Base-by-base conservation (phyloP, 495 filamentous ascomycete species). In the Penicillium longicatenatum region DNA sequence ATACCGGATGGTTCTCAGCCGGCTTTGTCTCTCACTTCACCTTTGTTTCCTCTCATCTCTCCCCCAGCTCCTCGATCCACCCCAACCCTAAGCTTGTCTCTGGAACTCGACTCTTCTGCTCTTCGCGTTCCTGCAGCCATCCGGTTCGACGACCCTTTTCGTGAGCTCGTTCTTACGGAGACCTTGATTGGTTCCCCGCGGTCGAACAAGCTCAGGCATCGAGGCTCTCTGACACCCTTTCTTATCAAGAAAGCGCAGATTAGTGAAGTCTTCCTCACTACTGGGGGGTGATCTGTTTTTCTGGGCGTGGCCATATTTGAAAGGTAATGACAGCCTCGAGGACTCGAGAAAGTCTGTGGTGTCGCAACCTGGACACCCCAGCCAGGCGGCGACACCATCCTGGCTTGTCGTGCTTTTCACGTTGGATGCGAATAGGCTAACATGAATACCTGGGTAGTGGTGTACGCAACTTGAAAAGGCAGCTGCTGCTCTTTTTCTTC, bases 151-250 rank as follows among this genome's bases (percentile, higher is more conserved):
- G 68, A 70, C 72, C 75, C 69, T 65, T 70, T 70, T 74, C 71
- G 73, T 75, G 72, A 74, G 70, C 72, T 50, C 53, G 39, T 57
- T 62, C 71, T 75, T 70, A 68, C 74, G 74, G 74, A 78, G 75
- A 75, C 75, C 75, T 78, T 78, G 67, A 78, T 73, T 78, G 75
- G 75, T 78, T 78, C 62, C 70, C 73, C 64, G 68, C 69, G 74
- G 74, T 74, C 72, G 68, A 72, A 70, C 72, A 72, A 68, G 68
- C 69, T 57, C 64, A 74, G 68, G 62, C 57, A 65, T 70, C 49
- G 60, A 68, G 64, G 61, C 54, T 62, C 54, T 67, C 54, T 53
- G 53, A 49, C 44, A 55, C 54, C 14, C 56, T 61, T 65, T 65
- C 60, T 54, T 12, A 45, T 10, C 16, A 45, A 59, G 30, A 64